A percentile compares a stretch with the other conserved stretches of the same genome.
Evolutionary conservation across 2,329 filamentous ascomycete species (phyloP).

Genomic region (Zymoseptoria pseudotritici): DNA sequence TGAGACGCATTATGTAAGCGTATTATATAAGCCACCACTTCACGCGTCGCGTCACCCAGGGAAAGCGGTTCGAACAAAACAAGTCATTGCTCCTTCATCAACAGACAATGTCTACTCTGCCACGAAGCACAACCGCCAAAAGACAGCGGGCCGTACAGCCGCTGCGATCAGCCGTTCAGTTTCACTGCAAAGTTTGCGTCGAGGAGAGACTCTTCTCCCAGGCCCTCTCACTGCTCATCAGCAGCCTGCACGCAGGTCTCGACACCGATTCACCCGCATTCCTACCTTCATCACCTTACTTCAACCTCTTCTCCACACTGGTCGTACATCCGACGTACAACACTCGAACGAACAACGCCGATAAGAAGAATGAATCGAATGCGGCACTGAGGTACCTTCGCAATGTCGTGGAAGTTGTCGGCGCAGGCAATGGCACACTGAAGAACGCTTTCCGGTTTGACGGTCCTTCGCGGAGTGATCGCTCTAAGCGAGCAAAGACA

Average conservation of each 20-base stretch:
- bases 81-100: no score
- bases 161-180: constrained; percentile 50
- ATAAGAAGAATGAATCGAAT: constrained; percentile 56
- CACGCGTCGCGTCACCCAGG: no score
- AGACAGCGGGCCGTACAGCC: constrained; percentile 8
- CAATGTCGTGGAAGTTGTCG: constrained; percentile 56
- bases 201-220: constrained; percentile 59
- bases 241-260: constrained; percentile 51
- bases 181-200: constrained; percentile 65
- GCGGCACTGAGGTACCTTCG: constrained; percentile 64
- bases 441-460: constrained; percentile 65
- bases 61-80: no score
- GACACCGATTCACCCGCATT: constrained; percentile 44
- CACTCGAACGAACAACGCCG: constrained; percentile 57
- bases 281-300: constrained; percentile 62
- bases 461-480: constrained; percentile 2
- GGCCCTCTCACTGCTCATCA: constrained; percentile 51
- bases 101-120: no score
- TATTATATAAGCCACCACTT: no score
- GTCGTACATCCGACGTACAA: constrained; percentile 74
- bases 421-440: constrained; percentile 58
- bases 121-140: not conserved
- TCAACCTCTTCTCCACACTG: constrained; percentile 74
- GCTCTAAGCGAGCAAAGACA: constrained; percentile 14
- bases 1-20: no score